These are phyloP conservation scores for Kwoniella dejecticola DNA, from an alignment of 768 basidiomycete species.

Conservation along the genomic window DNA sequence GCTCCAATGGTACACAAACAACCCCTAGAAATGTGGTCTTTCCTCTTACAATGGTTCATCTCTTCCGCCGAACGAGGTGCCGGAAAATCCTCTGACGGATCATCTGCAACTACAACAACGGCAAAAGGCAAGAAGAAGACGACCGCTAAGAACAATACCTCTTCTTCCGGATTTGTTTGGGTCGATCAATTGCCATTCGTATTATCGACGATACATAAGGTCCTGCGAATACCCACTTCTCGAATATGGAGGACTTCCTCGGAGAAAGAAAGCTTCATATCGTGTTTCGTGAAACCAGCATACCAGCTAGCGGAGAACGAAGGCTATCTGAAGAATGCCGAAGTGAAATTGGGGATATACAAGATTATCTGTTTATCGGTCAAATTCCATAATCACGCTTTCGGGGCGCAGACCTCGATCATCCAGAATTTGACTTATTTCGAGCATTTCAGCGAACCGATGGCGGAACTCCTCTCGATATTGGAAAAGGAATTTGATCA, in stretches of 20 bases:
- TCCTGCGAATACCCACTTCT: conserved; percentile 68
- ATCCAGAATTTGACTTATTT: conserved; percentile 90
- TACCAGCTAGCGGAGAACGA: conserved; percentile 86
- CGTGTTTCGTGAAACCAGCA: conserved; percentile 81
- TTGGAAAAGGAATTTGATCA: conserved; percentile 86
- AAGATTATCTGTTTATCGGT: conserved; percentile 88
- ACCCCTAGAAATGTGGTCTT: conserved; percentile 87
- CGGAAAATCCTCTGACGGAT: conserved; percentile 56
- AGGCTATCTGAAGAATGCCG: conserved; percentile 76
- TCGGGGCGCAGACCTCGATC: conserved; percentile 83
- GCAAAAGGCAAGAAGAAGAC: conserved; percentile 52
- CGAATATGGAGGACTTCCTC: conserved; percentile 87
- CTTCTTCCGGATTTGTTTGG: conserved; percentile 65
- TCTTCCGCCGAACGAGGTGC: conserved; percentile 76
- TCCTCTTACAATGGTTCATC: conserved; percentile 90
- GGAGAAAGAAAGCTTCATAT: conserved; percentile 82
- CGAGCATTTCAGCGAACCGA: conserved; percentile 89
- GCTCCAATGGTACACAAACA: conserved; percentile 62
- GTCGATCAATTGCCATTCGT: conserved; percentile 70
- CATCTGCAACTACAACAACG: conserved; percentile 52
- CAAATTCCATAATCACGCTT: conserved; percentile 81
- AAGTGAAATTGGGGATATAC: conserved; percentile 74
- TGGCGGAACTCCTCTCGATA: conserved; percentile 83
- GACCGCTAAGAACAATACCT: conserved; percentile 51
- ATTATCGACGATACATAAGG: conserved; percentile 71